Base-by-base conservation (phyloP, 192 early-diverging fungal genomes). In the Rhizoclosmatium sp. region DNA sequence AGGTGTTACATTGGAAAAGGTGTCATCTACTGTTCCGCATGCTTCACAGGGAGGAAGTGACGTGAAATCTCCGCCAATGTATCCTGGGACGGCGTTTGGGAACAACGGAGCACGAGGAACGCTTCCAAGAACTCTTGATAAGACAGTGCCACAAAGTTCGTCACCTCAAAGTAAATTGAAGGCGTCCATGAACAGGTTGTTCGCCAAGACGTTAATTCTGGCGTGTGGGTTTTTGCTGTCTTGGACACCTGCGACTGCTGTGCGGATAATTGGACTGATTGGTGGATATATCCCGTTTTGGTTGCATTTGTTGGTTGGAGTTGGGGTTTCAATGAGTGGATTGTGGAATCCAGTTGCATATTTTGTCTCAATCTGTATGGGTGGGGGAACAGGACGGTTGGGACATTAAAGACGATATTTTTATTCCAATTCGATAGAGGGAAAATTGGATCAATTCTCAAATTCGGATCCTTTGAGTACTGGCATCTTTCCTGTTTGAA, bases 401-500 rank as follows among this genome's bases (percentile, higher is more conserved):
- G 31, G 31, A 31, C 31, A 31, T 31, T 31, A 31, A 31, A 31
- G 31, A 31, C 31, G 31, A 31, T 31, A 31, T 31, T 31, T 31
- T 31, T 31, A 31, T 31, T 31, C 31, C 31, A 31, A 31, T 31
- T 31, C 31, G 31, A 31, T 31, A 31, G 31, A 31, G 31, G 31
- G 31, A 31, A 31, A 31, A 31, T 65, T 65, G 5, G 21, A 16
- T 65, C 62, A 65, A 23, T 5, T 5, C 23, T 65, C 62, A 23
- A 68, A 68, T 21, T 68, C 51, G 9, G 49, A 40, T 23, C 47
- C 78, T 2, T 61, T 41, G 45, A 71, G 40, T 23, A 68, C 3
- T 1, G 75, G 68, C 41, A 82, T 77, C 39, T 10, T 79, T 16
- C 75, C 75, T 5, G 67, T 59, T 21, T 68, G 46, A 5, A 82